phyloP scores from a whole-genome alignment of 2,329 filamentous ascomycete species.

The Exophiala alcalophila region DNA sequence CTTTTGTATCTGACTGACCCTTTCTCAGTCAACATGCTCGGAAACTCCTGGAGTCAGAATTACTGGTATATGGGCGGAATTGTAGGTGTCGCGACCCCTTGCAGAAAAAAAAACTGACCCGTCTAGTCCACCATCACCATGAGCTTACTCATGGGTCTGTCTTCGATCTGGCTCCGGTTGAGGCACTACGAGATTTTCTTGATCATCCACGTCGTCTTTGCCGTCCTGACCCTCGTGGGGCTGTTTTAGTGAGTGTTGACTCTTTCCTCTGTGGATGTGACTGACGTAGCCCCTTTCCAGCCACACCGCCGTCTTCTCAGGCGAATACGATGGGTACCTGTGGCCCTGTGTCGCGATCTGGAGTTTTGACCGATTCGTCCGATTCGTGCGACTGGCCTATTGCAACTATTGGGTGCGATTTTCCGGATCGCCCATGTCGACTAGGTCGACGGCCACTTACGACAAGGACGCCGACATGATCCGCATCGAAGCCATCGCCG shows the following conservation, averaged over 20 bases:
- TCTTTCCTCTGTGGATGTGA: neutral
- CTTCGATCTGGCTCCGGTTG: constrained; percentile 46
- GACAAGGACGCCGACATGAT: constrained; percentile 47
- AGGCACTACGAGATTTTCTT: constrained; percentile 46
- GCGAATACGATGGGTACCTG: constrained; percentile 50
- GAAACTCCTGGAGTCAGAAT: constrained; percentile 32
- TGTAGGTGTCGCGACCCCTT: constrained; percentile 18
- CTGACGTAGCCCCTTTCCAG: constrained; percentile 30
- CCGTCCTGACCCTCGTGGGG: constrained; percentile 42
- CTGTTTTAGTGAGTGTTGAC: constrained; percentile 46
- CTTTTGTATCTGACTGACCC: constrained; percentile 5
- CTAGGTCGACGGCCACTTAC: constrained; percentile 44
- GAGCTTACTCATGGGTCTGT: constrained; percentile 44
- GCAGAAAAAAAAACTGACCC: constrained; percentile 1
- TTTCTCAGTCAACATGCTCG: constrained; percentile 9
- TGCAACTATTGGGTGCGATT: constrained; percentile 43
- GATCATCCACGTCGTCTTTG: constrained; percentile 40
- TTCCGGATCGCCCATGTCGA: constrained; percentile 33
- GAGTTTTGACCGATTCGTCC: constrained; percentile 47
- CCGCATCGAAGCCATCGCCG: constrained; percentile 45
- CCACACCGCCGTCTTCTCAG: constrained; percentile 49
- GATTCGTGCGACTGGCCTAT: constrained; percentile 43
- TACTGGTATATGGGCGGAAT: constrained; percentile 44
- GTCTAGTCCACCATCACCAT: constrained; percentile 32
- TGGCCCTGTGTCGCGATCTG: constrained; percentile 51